Percentiles rank a stretch among this genome's conserved stretches.
These are phyloP conservation scores for Nemania sp. DNA, from an alignment of 2,329 filamentous ascomycete species.

Conservation along the genomic window DNA sequence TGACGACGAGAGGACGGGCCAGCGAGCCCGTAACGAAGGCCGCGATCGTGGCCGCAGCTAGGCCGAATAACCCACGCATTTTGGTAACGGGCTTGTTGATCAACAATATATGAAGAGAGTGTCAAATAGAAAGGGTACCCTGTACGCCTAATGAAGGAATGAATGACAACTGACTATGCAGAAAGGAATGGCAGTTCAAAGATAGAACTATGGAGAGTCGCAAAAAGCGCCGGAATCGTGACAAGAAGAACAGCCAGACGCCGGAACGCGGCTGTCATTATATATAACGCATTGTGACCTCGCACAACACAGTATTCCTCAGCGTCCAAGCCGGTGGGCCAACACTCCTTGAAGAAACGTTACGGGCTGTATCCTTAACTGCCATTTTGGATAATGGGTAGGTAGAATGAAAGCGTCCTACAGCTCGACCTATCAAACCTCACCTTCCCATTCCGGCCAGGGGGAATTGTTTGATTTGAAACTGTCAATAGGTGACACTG, in stretches of 20 bases:
- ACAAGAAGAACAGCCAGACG: constrained; percentile 13
- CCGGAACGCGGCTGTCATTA: constrained; percentile 5
- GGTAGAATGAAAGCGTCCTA: constrained; percentile 3
- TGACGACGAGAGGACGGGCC: constrained; percentile 36
- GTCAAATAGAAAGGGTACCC: constrained; percentile 27
- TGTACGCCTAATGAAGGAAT: constrained; percentile 30
- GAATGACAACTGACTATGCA: constrained; percentile 34
- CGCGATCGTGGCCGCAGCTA: constrained; percentile 33
- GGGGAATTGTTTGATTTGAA: constrained; percentile 23
- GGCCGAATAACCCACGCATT: constrained; percentile 34
- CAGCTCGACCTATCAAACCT: constrained; percentile 1
- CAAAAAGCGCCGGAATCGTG: constrained; percentile 14
- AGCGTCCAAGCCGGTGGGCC: constrained; percentile 1
- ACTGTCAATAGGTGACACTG: constrained; percentile 12
- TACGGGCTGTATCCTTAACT: constrained; percentile 12
- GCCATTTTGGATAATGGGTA: constrained; percentile 2
- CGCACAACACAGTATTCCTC: background rate
- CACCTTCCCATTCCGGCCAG: constrained; percentile 28
- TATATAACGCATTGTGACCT: constrained; percentile 6
- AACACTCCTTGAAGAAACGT: constrained; percentile 22
- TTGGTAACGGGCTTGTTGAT: constrained; percentile 16
- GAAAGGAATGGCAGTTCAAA: constrained; percentile 35
- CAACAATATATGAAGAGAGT: constrained; percentile 16
- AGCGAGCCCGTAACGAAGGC: constrained; percentile 31
- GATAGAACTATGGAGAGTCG: constrained; percentile 29